Conservation (phyloP, 2,329 filamentous ascomycete species). For the Aspergillus oerlinghausenensis region DNA sequence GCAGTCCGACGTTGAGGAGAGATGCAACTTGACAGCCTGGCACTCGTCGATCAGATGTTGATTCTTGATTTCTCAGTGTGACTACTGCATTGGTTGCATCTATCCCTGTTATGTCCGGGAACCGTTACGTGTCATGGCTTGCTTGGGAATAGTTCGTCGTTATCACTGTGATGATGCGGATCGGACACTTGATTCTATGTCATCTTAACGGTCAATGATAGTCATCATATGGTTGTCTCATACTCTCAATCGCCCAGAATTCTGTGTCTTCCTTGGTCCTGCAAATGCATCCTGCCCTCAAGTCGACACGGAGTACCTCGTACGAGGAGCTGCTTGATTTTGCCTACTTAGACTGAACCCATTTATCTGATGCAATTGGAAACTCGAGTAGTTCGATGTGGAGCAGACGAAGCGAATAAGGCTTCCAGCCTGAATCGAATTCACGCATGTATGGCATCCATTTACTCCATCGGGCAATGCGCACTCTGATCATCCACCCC, state of each 20-base stretch:
- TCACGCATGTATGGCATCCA: neutral
- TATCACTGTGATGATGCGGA: neutral
- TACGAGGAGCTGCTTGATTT: neutral
- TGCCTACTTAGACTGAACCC: neutral
- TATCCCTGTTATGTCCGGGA: neutral
- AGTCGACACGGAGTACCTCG: neutral
- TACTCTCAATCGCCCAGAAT: too few relatives aligned
- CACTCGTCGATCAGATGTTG: neutral
- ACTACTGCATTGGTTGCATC: constrained; percentile 4
- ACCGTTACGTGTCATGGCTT: constrained; percentile 31
- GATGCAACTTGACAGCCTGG: neutral
- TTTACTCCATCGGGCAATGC: neutral
- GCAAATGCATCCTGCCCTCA: neutral
- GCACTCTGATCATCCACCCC: neutral
- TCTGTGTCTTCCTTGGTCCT: neutral
- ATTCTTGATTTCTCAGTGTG: constrained; percentile 7
- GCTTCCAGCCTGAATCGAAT: neutral
- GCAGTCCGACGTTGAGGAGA: neutral
- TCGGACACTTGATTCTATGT: neutral
- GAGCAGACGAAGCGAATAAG: neutral
- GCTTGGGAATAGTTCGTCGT: constrained; percentile 19
- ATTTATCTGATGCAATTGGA: neutral
- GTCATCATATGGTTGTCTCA: too few relatives aligned
- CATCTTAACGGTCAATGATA: neutral
- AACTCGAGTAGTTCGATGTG: neutral